A percentile compares a stretch with the other conserved stretches of the same genome.
Conservation (phyloP, 2,329 filamentous ascomycete genomes). For the Lachnellula occidentalis region DNA sequence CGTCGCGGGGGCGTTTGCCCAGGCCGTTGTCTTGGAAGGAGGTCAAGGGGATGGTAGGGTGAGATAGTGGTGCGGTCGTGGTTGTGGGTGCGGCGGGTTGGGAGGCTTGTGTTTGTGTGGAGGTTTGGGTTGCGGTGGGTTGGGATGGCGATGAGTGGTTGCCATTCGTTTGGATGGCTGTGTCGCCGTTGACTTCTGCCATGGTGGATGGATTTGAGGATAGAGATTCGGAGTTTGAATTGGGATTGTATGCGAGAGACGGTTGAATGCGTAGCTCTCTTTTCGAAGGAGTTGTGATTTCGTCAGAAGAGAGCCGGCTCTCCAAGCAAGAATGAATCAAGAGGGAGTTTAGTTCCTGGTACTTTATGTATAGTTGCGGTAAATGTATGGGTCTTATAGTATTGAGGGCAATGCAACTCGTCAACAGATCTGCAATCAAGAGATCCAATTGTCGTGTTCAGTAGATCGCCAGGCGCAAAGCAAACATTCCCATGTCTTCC, state of each 20-base stretch:
- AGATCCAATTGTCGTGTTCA: not conserved
- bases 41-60: constrained; percentile 28
- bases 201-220: constrained; percentile 15
- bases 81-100: constrained; percentile 1
- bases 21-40: constrained; percentile 30
- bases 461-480: not conserved
- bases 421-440: not conserved
- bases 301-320: not conserved
- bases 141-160: constrained; percentile 30
- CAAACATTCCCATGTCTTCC: not conserved
- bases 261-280: too few relatives aligned
- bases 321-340: not conserved
- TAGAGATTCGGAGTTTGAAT: not conserved
- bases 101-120: constrained; percentile 12
- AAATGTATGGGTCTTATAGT: not conserved
- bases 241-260: not conserved
- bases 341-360: not conserved
- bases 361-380: not conserved
- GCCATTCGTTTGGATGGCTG: constrained; percentile 48
- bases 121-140: constrained; percentile 9
- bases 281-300: not conserved
- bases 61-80: not conserved
- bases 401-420: not conserved
- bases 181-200: constrained; percentile 30
- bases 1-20: constrained; percentile 63